Conservation (phyloP, 257 asterid species). For the Apocynum venetum region DNA sequence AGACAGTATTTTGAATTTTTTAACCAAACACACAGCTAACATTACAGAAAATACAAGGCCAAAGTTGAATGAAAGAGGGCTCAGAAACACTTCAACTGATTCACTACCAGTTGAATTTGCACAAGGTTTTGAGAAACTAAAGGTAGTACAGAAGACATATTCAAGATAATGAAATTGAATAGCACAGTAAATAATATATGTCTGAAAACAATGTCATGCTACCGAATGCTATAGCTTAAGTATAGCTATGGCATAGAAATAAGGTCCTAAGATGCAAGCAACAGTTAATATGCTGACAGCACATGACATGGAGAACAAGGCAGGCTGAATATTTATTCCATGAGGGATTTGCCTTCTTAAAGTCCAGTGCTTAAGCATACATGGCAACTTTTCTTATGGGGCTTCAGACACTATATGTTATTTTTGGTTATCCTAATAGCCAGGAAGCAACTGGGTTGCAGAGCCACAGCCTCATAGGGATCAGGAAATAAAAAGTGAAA, state of each 20-base stretch:
- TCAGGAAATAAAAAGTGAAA: background rate
- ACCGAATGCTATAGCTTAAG: background rate
- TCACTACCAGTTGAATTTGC: background rate
- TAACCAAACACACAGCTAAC: background rate
- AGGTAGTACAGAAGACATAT: background rate
- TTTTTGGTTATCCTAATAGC: background rate
- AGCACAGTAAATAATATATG: background rate
- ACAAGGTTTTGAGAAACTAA: background rate
- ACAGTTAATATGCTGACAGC: background rate
- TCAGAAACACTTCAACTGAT: background rate
- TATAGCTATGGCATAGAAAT: background rate
- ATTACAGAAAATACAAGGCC: background rate
- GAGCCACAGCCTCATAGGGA: background rate
- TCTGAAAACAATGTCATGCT: background rate
- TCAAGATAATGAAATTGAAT: background rate
- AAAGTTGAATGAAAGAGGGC: background rate
- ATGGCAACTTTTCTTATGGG: background rate
- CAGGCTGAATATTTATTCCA: too few species aligned
- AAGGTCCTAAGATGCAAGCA: background rate
- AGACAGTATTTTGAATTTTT: background rate
- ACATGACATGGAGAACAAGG: background rate
- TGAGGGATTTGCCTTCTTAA: background rate
- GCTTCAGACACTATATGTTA: background rate
- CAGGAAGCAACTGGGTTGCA: background rate
- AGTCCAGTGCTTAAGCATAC: background rate